phyloP scores from a whole-genome alignment of 768 basidiomycete species.

The Lactarius evosmus region DNA sequence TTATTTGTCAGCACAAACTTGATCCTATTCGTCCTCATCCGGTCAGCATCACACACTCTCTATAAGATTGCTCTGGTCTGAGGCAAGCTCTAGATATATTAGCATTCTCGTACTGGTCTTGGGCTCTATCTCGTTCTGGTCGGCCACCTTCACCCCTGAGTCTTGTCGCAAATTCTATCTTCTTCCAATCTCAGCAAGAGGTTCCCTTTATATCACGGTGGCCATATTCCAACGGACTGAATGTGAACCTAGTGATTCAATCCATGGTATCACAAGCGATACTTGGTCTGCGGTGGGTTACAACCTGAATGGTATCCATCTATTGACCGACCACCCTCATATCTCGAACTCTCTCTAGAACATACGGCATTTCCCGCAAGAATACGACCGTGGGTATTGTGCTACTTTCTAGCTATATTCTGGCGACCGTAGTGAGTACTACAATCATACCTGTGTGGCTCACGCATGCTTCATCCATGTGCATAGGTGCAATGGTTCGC shows the following conservation, averaged over 20 bases:
- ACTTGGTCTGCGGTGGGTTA: conserved; percentile 51
- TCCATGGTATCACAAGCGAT: conserved; percentile 63
- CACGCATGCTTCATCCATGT: no score
- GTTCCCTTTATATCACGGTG: conserved; percentile 34
- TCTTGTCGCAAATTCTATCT: conserved; percentile 51
- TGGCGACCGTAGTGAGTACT: conserved; percentile 43
- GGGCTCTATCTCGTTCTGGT: conserved; percentile 59
- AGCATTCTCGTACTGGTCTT: conserved; percentile 49
- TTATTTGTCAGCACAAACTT: background rate
- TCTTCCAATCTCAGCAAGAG: conserved; percentile 58
- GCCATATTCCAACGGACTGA: conserved; percentile 4
- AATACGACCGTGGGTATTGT: conserved; percentile 40
- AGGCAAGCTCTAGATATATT: conserved; percentile 34
- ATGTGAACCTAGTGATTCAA: conserved; percentile 48
- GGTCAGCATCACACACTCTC: conserved; percentile 3
- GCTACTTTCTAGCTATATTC: conserved; percentile 42
- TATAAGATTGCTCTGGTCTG: background rate
- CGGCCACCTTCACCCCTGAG: conserved; percentile 42
- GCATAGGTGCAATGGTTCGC: conserved; percentile 53
- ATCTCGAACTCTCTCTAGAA: conserved; percentile 36
- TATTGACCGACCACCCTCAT: background rate
- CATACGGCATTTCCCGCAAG: conserved; percentile 55
- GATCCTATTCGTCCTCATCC: conserved; percentile 17
- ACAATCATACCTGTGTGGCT: conserved; percentile 26
- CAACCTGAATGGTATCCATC: background rate